phyloP scores from a whole-genome alignment of 2,329 filamentous ascomycete species.

The Akanthomyces dipterigenus region DNA sequence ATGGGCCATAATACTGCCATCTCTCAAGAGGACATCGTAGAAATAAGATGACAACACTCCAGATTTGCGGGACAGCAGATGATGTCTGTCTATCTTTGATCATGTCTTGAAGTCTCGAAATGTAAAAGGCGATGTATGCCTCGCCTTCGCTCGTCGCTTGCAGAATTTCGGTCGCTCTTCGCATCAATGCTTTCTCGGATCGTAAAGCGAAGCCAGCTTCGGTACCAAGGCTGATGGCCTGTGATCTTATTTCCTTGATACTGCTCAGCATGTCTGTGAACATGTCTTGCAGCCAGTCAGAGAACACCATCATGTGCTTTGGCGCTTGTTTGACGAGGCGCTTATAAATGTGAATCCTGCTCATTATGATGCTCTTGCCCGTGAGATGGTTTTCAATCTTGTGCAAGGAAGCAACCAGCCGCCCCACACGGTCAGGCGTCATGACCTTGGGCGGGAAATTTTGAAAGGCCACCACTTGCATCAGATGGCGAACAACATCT shows the following conservation, averaged over 20 bases:
- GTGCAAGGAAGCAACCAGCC: slow-evolving; percentile 64
- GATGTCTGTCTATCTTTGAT: slow-evolving; percentile 47
- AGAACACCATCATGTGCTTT: slow-evolving; percentile 61
- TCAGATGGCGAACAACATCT: slow-evolving; percentile 67
- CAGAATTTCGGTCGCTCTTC: slow-evolving; percentile 59
- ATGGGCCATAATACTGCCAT: slow-evolving; percentile 70
- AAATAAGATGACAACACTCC: slow-evolving; percentile 76
- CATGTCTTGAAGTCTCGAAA: slow-evolving; percentile 61
- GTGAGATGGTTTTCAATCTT: slow-evolving; percentile 65
- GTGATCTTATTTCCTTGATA: slow-evolving; percentile 66
- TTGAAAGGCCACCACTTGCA: slow-evolving; percentile 75
- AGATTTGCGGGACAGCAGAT: slow-evolving; percentile 73
- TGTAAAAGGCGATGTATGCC: slow-evolving; percentile 64
- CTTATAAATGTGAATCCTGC: slow-evolving; percentile 72
- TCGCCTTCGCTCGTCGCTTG: slow-evolving; percentile 43
- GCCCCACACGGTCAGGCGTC: slow-evolving; percentile 62
- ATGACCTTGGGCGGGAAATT: slow-evolving; percentile 70
- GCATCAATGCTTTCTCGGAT: slow-evolving; percentile 59
- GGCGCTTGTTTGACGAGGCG: slow-evolving; percentile 67
- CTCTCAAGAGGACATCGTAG: slow-evolving; percentile 57
- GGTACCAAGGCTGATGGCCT: slow-evolving; percentile 68
- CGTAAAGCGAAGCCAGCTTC: slow-evolving; percentile 65
- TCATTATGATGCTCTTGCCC: slow-evolving; percentile 74
- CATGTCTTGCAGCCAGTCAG: slow-evolving; percentile 76
- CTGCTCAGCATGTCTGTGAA: slow-evolving; percentile 76